These are phyloP conservation scores for Houttuynia cordata DNA, from an alignment of 164 flowering plant species.

Conservation along the genomic window DNA sequence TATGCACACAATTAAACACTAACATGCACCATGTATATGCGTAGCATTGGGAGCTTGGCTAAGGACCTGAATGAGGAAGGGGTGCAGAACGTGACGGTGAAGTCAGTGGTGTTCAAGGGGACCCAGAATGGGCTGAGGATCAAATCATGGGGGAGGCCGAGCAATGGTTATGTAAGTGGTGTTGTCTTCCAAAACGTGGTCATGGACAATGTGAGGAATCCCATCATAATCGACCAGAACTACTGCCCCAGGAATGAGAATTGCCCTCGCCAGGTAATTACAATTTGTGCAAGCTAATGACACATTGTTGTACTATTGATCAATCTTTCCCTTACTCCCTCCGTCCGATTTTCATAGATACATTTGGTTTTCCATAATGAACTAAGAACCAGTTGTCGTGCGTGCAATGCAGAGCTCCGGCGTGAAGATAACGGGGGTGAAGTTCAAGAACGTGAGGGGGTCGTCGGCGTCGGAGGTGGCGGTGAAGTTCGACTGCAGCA, in stretches of 20 bases:
- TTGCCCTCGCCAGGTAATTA: constrained; percentile 48
- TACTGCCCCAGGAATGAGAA: constrained; percentile 42
- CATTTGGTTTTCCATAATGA: neutral
- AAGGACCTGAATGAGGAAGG: constrained; percentile 39
- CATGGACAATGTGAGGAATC: constrained; percentile 46
- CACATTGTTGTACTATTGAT: too few relatives aligned
- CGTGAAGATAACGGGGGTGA: constrained; percentile 12
- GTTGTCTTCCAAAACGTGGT: constrained; percentile 34
- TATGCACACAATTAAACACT: neutral
- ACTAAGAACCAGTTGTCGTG: neutral
- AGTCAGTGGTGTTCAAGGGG: constrained; percentile 26
- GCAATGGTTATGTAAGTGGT: constrained; percentile 42
- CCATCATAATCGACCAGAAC: constrained; percentile 64
- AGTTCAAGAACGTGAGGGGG: constrained; percentile 13
- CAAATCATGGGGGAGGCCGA: constrained; percentile 65
- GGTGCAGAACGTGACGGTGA: constrained; percentile 59
- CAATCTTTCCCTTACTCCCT: neutral
- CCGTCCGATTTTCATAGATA: too few relatives aligned
- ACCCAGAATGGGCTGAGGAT: constrained; percentile 61
- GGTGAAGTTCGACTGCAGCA: constrained; percentile 16
- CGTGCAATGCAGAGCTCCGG: constrained; percentile 12
- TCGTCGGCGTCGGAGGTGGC: constrained; percentile 17
- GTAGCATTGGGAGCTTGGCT: constrained; percentile 73
- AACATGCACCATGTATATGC: neutral
- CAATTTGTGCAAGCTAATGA: neutral